Evolutionary conservation across 176 grass and related monocot species (phyloP), one percentile per base, ranked within the genome.

Genomic region (Aegilops umbellulata): DNA sequence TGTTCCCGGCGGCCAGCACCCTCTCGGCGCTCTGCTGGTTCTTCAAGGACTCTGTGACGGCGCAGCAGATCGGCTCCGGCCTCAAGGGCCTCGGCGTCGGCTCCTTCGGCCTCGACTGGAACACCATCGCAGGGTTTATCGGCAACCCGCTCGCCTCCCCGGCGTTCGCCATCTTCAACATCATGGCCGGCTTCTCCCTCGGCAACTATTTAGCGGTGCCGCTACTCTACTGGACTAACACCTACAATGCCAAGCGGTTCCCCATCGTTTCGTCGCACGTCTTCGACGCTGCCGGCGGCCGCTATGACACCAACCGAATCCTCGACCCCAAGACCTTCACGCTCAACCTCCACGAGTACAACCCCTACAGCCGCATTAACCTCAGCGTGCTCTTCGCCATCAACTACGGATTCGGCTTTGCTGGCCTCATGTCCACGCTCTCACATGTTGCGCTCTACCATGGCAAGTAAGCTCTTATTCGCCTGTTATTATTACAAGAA

Each of bases 21-120:
- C 76, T 98, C 69, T 98, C 93, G 31, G 93, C 91, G 88, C 85
- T 98, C 57, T 98, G 96, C 20, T 98, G 93, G 93, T 13, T 94
- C 71, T 95, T 91, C 76, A 94, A 90, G 8, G 41, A 78, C 55
- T 95, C 91, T 0, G 84, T 98, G 24, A 38, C 90, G 1, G 91
- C 91, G n/a, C 96, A 98, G 69, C 96, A 98, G 65, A 84, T 98
- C n/a, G 96, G 96, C n/a, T 98, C 93, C 1, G 96, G 96, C 5
- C 90, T 98, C 60, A 61, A 46, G 2, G 96, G 96, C 42, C 91
- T 98, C 0, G 93, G 96, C 24, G 35, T 98, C 5, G 93, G 93
- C 3, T 93, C 93, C 15, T 75, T 95, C 8, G 91, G 95, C 1
- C 90, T 98, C 2, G 95, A 98, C 85, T 98, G 95, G 95, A 92